Conservation (phyloP, 768 basidiomycete genomes). For the Mycena floridula region DNA sequence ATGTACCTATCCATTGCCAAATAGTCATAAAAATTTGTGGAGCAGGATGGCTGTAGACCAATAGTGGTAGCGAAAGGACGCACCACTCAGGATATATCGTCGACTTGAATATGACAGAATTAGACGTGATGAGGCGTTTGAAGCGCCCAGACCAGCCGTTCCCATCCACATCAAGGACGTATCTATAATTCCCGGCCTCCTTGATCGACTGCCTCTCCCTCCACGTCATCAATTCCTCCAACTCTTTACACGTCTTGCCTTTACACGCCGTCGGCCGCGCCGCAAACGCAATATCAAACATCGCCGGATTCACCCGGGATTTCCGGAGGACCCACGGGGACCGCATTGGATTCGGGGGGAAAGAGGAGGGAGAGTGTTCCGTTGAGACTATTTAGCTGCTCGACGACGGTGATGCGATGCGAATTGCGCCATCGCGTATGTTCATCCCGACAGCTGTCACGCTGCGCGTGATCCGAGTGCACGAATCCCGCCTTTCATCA, state of each 20-base stretch:
- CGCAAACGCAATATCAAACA: conserved; percentile 53
- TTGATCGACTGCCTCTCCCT: conserved; percentile 29
- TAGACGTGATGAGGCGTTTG: conserved; percentile 52
- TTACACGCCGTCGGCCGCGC: conserved; percentile 33
- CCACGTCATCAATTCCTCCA: conserved; percentile 43
- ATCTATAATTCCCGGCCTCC: conserved; percentile 50
- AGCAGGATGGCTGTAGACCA: too few species aligned
- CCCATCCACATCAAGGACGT: conserved; percentile 53
- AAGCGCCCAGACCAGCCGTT: conserved; percentile 63
- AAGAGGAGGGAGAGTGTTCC: background rate
- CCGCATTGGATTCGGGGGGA: conserved; percentile 3
- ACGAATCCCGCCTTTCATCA: too few species aligned
- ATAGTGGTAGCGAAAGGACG: conserved; percentile 9
- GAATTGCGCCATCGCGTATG: conserved; percentile 38
- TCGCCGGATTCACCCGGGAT: conserved; percentile 32
- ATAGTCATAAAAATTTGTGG: too few species aligned
- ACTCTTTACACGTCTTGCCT: conserved; percentile 32
- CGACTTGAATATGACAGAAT: conserved; percentile 56
- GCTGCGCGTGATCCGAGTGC: too few species aligned
- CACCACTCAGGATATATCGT: conserved; percentile 66
- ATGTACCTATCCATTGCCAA: conserved; percentile 30
- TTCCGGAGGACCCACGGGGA: conserved; percentile 29
- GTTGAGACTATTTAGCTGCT: conserved; percentile 20
- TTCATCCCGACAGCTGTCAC: too few species aligned
- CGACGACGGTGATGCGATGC: conserved; percentile 41